Percentiles rank a stretch among this genome's conserved stretches.
Evolutionary conservation across 139 green algal genomes (phyloP).

Genomic region (Nannochloris sp.): DNA sequence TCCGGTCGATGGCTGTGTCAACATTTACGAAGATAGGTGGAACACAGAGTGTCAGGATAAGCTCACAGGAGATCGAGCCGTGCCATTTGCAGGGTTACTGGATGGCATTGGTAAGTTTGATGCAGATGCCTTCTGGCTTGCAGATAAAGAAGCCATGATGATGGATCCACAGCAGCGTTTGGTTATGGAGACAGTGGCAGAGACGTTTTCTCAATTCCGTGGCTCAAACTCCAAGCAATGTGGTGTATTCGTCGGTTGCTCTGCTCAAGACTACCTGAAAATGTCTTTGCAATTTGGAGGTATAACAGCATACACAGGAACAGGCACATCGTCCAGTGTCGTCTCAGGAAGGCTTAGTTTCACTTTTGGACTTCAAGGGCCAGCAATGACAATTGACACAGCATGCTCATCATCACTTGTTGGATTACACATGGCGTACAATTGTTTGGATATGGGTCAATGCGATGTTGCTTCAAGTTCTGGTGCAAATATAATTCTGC

Average conservation of each 20-base stretch:
- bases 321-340: slow-evolving; percentile 28
- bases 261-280: slow-evolving; percentile 60
- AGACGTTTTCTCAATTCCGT: slow-evolving; percentile 17
- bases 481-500: slow-evolving; percentile 35
- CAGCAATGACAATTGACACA: slow-evolving; percentile 46
- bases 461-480: slow-evolving; percentile 18
- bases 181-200: slow-evolving; percentile 39
- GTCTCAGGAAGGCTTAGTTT: slow-evolving; percentile 46
- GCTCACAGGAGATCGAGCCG: slow-evolving; percentile 1
- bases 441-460: slow-evolving; percentile 20
- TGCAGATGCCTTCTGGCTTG: slow-evolving; percentile 33
- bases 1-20: neutral
- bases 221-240: neutral
- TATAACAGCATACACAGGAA: slow-evolving; percentile 32
- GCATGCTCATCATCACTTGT: slow-evolving; percentile 85
- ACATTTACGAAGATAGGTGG: slow-evolving; percentile 8
- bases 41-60: neutral
- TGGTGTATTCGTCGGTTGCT: slow-evolving; percentile 66
- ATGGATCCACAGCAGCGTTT: slow-evolving; percentile 80
- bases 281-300: slow-evolving; percentile 8
- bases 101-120: slow-evolving; percentile 50
- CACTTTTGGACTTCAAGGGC: slow-evolving; percentile 40
- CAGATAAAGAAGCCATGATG: slow-evolving; percentile 39
- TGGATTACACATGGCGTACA: slow-evolving; percentile 48
- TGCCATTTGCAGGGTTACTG: slow-evolving; percentile 52